Evolutionary conservation across 1,139 yeast genomes (phyloP).

Genomic region (Nakaseomyces sp.): DNA sequence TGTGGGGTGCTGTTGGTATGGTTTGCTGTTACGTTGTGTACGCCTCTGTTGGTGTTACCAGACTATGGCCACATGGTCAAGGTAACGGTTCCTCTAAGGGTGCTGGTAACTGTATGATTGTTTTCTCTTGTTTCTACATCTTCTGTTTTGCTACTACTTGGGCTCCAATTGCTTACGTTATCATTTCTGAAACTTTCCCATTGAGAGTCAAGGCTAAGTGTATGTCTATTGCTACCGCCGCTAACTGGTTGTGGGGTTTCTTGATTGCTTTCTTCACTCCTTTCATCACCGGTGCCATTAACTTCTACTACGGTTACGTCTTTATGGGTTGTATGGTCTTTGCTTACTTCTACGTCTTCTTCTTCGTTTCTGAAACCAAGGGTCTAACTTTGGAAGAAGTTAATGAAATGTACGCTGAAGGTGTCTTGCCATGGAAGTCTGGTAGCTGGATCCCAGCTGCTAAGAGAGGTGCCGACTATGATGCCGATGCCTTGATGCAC

Average conservation of each 20-base stretch:
- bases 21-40: slow-evolving; percentile 52
- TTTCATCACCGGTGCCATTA: slow-evolving; percentile 43
- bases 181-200: slow-evolving; percentile 69
- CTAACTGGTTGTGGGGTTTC: slow-evolving; percentile 75
- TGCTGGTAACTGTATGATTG: slow-evolving; percentile 69
- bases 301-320: slow-evolving; percentile 52
- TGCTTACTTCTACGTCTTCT: slow-evolving; percentile 54
- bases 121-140: slow-evolving; percentile 66
- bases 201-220: slow-evolving; percentile 69
- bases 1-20: slow-evolving; percentile 58
- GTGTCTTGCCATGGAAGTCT: slow-evolving; percentile 40
- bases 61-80: slow-evolving; percentile 47
- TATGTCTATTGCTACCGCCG: slow-evolving; percentile 62
- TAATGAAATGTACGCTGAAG: slow-evolving; percentile 45
- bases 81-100: slow-evolving; percentile 44
- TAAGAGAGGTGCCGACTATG: slow-evolving; percentile 28
- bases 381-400: slow-evolving; percentile 65
- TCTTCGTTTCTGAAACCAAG: slow-evolving; percentile 60
- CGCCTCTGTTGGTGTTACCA: slow-evolving; percentile 58
- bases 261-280: slow-evolving; percentile 68
- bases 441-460: slow-evolving; percentile 23
- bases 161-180: slow-evolving; percentile 74
- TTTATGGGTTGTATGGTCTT: slow-evolving; percentile 61
- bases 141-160: slow-evolving; percentile 75
- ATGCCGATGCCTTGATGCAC: slow-evolving; percentile 15